phyloP scores from a whole-genome alignment of 129 eudicot species.

The Calendula officinalis region DNA sequence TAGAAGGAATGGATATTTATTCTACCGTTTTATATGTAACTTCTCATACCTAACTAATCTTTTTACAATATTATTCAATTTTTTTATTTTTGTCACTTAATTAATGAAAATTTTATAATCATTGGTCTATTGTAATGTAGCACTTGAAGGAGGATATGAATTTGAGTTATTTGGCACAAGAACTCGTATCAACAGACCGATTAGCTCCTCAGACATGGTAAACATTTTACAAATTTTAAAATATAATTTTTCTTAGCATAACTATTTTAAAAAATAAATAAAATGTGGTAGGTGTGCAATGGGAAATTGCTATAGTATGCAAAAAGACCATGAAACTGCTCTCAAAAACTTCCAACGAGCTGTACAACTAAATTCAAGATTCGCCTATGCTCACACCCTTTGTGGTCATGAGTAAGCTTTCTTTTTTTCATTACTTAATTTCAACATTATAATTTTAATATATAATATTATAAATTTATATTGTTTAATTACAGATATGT shows the following conservation, averaged over 20 bases:
- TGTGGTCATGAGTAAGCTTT: constrained; percentile 94
- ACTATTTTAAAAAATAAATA: not conserved
- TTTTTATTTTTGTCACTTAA: not conserved
- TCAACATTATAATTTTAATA: not conserved
- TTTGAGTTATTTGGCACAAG: constrained; percentile 94
- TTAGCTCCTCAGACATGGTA: constrained; percentile 98
- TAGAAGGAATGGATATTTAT: constrained; percentile 94
- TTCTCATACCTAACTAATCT: constrained; percentile 11
- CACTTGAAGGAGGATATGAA: constrained; percentile 98
- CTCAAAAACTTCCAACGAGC: constrained; percentile 94
- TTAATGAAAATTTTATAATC: not conserved
- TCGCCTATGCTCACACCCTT: constrained; percentile 97
- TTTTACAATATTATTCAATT: not conserved
- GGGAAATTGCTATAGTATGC: constrained; percentile 99
- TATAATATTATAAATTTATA: too few relatives aligned
- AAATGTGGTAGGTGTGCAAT: constrained; percentile 83
- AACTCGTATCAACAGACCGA: constrained; percentile 92
- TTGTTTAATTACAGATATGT: constrained; percentile 52
- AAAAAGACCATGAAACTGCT: constrained; percentile 99
- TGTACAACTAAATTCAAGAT: constrained; percentile 78
- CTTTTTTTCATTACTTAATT: not conserved
- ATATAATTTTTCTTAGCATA: not conserved
- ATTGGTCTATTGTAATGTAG: constrained; percentile 39
- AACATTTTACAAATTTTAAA: not conserved
- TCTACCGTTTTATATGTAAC: constrained; percentile 94